A percentile compares a stretch with the other conserved stretches of the same genome.
Conservation (phyloP, 2,329 filamentous ascomycete genomes). For the Helicocarpus griseus region DNA sequence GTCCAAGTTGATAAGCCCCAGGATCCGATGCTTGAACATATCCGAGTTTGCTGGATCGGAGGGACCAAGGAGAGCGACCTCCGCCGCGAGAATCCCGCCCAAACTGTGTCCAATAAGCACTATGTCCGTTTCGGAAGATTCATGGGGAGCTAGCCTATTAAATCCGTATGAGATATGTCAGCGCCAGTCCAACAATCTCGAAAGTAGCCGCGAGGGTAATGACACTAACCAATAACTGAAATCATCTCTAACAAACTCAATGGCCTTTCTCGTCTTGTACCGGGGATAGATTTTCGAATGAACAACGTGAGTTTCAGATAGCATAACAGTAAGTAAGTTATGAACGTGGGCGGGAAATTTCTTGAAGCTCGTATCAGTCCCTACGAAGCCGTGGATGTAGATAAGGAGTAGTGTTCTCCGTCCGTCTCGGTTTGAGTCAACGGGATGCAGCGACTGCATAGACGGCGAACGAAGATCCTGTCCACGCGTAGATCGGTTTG, state of each 20-base stretch:
- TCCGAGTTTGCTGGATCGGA: constrained; percentile 13
- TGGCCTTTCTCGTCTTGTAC: constrained; percentile 36
- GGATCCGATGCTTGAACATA: constrained; percentile 60
- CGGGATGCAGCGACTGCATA: constrained; percentile 22
- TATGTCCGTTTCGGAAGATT: constrained; percentile 63
- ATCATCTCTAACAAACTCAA: constrained; percentile 62
- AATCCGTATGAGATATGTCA: background rate
- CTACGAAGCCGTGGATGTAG: constrained; percentile 87
- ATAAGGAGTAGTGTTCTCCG: constrained; percentile 57
- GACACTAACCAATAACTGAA: constrained; percentile 64
- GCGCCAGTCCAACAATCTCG: background rate
- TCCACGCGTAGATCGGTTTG: background rate
- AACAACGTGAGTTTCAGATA: constrained; percentile 65
- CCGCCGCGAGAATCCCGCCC: constrained; percentile 73
- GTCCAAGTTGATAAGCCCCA: constrained; percentile 76
- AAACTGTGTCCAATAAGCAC: constrained; percentile 82
- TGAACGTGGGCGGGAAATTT: constrained; percentile 86
- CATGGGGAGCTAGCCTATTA: constrained; percentile 61
- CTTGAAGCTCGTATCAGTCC: constrained; percentile 75
- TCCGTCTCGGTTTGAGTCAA: constrained; percentile 18
- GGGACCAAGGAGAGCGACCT: constrained; percentile 56
- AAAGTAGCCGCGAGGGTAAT: background rate
- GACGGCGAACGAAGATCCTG: constrained; percentile 18
- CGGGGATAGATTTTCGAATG: constrained; percentile 60
- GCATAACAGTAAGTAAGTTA: constrained; percentile 54